phyloP scores from a whole-genome alignment of 192 early-diverging fungal species.

The Endogone sp. region DNA sequence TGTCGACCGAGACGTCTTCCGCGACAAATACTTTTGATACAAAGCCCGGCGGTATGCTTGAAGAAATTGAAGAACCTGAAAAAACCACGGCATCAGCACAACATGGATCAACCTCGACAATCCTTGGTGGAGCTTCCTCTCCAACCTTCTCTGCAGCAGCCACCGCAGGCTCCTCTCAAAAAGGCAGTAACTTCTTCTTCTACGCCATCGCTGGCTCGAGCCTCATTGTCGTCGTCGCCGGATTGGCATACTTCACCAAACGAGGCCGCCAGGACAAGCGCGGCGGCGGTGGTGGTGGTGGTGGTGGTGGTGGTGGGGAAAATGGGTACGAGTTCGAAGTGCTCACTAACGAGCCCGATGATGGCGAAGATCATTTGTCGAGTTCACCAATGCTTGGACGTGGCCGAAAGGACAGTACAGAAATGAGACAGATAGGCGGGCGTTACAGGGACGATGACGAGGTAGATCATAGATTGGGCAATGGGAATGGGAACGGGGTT shows the following conservation, averaged over 20 bases:
- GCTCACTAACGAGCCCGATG: neutral
- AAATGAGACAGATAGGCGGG: neutral
- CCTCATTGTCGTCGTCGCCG: neutral
- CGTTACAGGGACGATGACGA: neutral
- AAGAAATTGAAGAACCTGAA: neutral
- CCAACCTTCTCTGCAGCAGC: neutral
- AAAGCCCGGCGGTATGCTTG: neutral
- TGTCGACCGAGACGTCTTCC: neutral
- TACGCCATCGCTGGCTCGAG: neutral
- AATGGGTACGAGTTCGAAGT: constrained; percentile 3
- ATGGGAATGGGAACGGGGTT: neutral
- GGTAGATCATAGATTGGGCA: neutral
- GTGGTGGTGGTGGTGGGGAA: neutral
- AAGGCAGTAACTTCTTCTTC: neutral
- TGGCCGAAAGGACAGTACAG: neutral
- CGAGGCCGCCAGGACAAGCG: neutral
- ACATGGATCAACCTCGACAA: neutral
- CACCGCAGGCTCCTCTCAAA: neutral
- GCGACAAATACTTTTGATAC: neutral
- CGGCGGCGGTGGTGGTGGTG: neutral
- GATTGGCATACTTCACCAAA: constrained; percentile 1
- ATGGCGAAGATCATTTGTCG: neutral
- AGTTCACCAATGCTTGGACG: neutral
- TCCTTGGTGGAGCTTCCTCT: neutral
- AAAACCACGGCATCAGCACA: neutral